These are phyloP conservation scores for Phytophthora palmivora DNA, from an alignment of 352 stramenopile genomes.

Conservation along the genomic window DNA sequence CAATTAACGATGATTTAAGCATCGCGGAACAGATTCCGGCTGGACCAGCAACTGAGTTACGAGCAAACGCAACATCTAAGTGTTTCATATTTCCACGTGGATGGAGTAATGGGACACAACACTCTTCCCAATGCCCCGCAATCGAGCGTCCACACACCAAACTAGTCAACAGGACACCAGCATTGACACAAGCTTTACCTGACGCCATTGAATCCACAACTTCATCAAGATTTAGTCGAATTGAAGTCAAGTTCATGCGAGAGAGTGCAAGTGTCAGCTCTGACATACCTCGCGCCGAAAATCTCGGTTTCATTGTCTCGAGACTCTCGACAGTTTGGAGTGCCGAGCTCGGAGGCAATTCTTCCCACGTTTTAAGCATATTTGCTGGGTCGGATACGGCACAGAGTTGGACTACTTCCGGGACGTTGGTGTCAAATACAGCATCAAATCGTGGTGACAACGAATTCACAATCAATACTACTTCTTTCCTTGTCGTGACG, in stretches of 20 bases:
- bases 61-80: conserved; percentile 9
- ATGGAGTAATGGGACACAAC: neutral
- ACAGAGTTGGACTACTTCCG: conserved; percentile 20
- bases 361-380: conserved; percentile 10
- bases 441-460: neutral
- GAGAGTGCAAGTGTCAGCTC: conserved; percentile 7
- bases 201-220: neutral
- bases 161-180: conserved; percentile 4
- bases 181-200: neutral
- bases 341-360: neutral
- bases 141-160: conserved; percentile 6
- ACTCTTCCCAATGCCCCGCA: neutral
- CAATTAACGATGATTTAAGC: neutral
- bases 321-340: conserved; percentile 4
- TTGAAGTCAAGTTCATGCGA: conserved; percentile 12
- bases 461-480: neutral
- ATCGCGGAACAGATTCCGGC: conserved; percentile 22
- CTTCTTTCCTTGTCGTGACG: neutral
- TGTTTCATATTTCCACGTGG: neutral
- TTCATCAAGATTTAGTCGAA: conserved; percentile 19
- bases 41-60: neutral
- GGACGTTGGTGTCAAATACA: conserved; percentile 1
- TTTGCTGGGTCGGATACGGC: conserved; percentile 2
- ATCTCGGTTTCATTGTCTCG: conserved; percentile 15
- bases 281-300: conserved; percentile 1